Evolutionary conservation across 176 grass and related monocot species (phyloP), one percentile per base, ranked within the genome.

Genomic region (Elymus sibiricus): DNA sequence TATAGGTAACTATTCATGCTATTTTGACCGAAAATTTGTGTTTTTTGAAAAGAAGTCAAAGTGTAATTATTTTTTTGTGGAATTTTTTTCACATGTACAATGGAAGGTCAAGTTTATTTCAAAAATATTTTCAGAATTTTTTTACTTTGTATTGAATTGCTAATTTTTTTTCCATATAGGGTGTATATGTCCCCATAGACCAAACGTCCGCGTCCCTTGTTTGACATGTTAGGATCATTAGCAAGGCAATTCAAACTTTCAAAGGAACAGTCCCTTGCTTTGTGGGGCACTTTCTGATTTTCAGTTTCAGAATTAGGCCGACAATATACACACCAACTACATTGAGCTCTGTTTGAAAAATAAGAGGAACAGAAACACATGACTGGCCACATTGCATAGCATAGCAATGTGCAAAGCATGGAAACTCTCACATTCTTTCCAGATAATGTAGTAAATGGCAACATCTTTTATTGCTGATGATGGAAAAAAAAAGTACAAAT

Each of bases 391-490:
- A 14, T 0, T 17, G 10, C 14, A 65, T 15, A 60, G 5, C 9
- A 6, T n/a, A 29, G 51, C 51, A 56, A 56, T 29, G 21, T 29
- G 58, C 25, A 43, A 61, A 69, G 17, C n/a, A 79, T 13, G 56
- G 0, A 40, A 56, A 37, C 4, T 51, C 37, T 76, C 37, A 55
- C 11, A 64, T 10, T 53, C 4, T 16, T 34, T 56, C 64, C 53
- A 11, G 81, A 77, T 63, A 77, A 84, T 87, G 84, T 16, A 88
- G 84, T 16, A 87, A 49, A 42, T 84, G 82, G 89, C 85, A 64
- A 81, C 14, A 63, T 88, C 60, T 82, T 85, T 91, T 85, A 91
- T 91, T 91, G 72, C 77, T 78, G 37, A 43, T 70, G 31, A 74
- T 71, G 31, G 43, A n/a, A 73, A 74, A 76, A 22, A 85, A 88